These are phyloP conservation scores for Talaromyces borbonicus DNA, from an alignment of 495 filamentous ascomycete species.

Conservation along the genomic window DNA sequence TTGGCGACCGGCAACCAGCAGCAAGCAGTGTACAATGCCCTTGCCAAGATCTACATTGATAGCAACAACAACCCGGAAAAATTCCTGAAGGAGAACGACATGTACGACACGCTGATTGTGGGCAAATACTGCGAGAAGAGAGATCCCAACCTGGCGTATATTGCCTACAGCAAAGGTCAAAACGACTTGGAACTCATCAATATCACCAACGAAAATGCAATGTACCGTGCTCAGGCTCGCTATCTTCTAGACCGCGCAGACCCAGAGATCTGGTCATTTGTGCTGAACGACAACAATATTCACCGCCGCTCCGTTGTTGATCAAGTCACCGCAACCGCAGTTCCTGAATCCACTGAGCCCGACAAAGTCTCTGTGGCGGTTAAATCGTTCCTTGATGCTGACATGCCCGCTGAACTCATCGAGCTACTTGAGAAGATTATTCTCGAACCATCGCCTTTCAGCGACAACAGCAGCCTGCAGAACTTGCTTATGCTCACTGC, in stretches of 20 bases:
- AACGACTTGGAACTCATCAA: conserved; percentile 96
- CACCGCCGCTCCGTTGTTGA: conserved; percentile 89
- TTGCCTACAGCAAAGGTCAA: conserved; percentile 91
- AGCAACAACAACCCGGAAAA: conserved; percentile 98
- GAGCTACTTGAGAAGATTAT: conserved; percentile 99
- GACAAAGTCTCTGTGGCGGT: conserved; percentile 94
- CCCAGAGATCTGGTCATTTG: conserved; percentile 85
- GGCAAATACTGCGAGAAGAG: conserved; percentile 99
- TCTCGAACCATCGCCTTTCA: conserved; percentile 92
- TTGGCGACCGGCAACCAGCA: conserved; percentile 89
- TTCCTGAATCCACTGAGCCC: conserved; percentile 88
- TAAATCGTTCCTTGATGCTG: conserved; percentile 78
- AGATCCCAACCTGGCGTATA: conserved; percentile 93
- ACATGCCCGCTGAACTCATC: conserved; percentile 89
- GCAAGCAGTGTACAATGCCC: conserved; percentile 94
- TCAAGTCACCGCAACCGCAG: conserved; percentile 92
- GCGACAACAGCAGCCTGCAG: conserved; percentile 91
- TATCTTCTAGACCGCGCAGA: conserved; percentile 91
- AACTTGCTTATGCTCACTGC: conserved; percentile 96
- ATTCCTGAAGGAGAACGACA: conserved; percentile 96
- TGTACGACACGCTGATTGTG: conserved; percentile 86
- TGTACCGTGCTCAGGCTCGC: conserved; percentile 95
- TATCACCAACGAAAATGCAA: conserved; percentile 97
- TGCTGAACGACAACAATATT: conserved; percentile 89
- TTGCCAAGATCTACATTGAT: conserved; percentile 99